Conservation (phyloP, 768 basidiomycete species). For the Russula ochroleuca region DNA sequence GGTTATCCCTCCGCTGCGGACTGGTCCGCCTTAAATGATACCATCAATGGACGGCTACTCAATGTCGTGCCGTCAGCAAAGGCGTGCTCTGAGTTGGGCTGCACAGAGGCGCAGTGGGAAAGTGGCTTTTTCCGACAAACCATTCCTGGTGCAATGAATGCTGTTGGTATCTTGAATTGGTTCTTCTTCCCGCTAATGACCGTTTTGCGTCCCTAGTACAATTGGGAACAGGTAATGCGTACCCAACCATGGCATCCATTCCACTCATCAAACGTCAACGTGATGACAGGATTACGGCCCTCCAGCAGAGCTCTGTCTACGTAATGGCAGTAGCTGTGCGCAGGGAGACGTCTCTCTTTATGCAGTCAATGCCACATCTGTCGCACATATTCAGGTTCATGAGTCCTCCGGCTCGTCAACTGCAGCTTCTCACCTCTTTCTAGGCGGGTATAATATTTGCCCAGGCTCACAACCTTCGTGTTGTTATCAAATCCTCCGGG, state of each 20-base stretch:
- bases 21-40: constrained; percentile 23
- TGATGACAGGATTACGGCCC: constrained; percentile 13
- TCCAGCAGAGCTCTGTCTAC: constrained; percentile 18
- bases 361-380: constrained; percentile 24
- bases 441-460: constrained; percentile 36
- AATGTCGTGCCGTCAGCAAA: constrained; percentile 20
- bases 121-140: constrained; percentile 22
- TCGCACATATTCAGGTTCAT: constrained; percentile 22
- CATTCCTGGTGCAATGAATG: constrained; percentile 25
- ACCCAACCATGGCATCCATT: neutral
- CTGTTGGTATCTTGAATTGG: constrained; percentile 9
- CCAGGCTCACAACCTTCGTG: constrained; percentile 32
- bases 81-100: constrained; percentile 12
- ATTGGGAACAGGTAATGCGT: constrained; percentile 25
- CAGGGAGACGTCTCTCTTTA: constrained; percentile 25
- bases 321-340: constrained; percentile 19
- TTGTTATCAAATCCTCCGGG: constrained; percentile 35
- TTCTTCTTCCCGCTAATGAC: neutral
- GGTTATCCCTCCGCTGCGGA: constrained; percentile 14
- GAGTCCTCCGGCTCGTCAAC: too few species aligned
- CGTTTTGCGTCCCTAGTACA: constrained; percentile 6
- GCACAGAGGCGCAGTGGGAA: constrained; percentile 22
- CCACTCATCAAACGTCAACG: neutral
- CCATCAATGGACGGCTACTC: constrained; percentile 16
- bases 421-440: neutral